phyloP scores from a whole-genome alignment of 2,329 filamentous ascomycete species.

The Allantophomopsis cytisporea region DNA sequence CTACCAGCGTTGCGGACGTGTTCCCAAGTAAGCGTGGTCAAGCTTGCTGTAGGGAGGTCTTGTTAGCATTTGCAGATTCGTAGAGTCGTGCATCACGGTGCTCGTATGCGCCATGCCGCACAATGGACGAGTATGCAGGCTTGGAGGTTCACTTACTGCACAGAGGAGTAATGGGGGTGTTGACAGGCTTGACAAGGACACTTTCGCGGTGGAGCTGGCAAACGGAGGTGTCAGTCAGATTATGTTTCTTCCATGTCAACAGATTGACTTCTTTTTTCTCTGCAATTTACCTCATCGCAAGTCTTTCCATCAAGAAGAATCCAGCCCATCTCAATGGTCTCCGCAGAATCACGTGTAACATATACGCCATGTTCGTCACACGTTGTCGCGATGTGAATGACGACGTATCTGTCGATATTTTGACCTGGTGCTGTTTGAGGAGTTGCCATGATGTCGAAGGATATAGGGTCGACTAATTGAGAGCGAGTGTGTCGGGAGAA shows the following conservation, averaged over 20 bases:
- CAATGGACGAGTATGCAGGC: slow-evolving; percentile 2
- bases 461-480: neutral
- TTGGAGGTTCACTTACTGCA: slow-evolving; percentile 66
- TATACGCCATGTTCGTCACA: slow-evolving; percentile 99
- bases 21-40: slow-evolving; percentile 97
- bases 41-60: slow-evolving; percentile 51
- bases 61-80: too few relatives aligned
- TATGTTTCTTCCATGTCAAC: too few relatives aligned
- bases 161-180: slow-evolving; percentile 94
- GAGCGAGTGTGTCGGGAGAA: neutral
- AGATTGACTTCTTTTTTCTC: too few relatives aligned
- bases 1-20: slow-evolving; percentile 95
- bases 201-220: slow-evolving; percentile 81
- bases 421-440: slow-evolving; percentile 38
- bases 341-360: slow-evolving; percentile 96
- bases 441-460: slow-evolving; percentile 25
- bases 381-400: slow-evolving; percentile 96
- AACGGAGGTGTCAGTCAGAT: too few relatives aligned
- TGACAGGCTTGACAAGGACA: slow-evolving; percentile 94
- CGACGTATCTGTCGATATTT: slow-evolving; percentile 88
- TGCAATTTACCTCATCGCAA: slow-evolving; percentile 68
- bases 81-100: slow-evolving; percentile 7
- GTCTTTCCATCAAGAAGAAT: slow-evolving; percentile 86
- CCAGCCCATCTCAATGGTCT: slow-evolving; percentile 99
- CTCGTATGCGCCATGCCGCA: slow-evolving; percentile 6